Evolutionary conservation across 768 basidiomycete genomes (phyloP).

Genomic region (Lentinula sp.): DNA sequence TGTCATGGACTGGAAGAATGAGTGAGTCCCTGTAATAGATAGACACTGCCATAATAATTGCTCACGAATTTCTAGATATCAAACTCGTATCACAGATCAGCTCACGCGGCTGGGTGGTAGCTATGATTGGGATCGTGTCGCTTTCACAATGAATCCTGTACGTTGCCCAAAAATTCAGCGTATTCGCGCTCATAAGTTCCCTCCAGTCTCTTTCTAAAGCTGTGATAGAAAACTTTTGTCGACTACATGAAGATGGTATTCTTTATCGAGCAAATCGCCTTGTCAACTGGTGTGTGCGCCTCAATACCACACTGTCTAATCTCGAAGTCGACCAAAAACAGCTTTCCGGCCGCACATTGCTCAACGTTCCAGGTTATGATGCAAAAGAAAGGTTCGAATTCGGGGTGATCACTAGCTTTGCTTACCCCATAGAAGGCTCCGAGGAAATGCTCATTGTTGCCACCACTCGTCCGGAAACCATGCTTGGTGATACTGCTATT

Average conservation of each 20-base stretch:
- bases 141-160: constrained; percentile 94
- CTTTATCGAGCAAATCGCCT: constrained; percentile 94
- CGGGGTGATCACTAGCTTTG: constrained; percentile 94
- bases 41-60: neutral
- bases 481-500: constrained; percentile 96
- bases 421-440: constrained; percentile 83
- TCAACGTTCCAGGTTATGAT: constrained; percentile 93
- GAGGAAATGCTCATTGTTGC: constrained; percentile 92
- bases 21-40: constrained; percentile 46
- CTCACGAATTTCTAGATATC: constrained; percentile 54
- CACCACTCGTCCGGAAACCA: constrained; percentile 97
- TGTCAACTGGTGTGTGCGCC: constrained; percentile 95
- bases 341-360: constrained; percentile 74
- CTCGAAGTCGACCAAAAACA: constrained; percentile 97
- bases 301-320: constrained; percentile 98
- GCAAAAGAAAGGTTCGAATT: constrained; percentile 95
- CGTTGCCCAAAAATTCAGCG: constrained; percentile 9
- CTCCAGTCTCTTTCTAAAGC: constrained; percentile 70
- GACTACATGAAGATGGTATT: constrained; percentile 84
- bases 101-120: constrained; percentile 85
- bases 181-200: constrained; percentile 1
- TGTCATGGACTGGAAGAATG: constrained; percentile 96
- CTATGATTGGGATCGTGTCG: constrained; percentile 90
- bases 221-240: constrained; percentile 88
- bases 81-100: constrained; percentile 87